Base-by-base conservation (phyloP, 352 stramenopile species). In the Phytophthora sansomeana region DNA sequence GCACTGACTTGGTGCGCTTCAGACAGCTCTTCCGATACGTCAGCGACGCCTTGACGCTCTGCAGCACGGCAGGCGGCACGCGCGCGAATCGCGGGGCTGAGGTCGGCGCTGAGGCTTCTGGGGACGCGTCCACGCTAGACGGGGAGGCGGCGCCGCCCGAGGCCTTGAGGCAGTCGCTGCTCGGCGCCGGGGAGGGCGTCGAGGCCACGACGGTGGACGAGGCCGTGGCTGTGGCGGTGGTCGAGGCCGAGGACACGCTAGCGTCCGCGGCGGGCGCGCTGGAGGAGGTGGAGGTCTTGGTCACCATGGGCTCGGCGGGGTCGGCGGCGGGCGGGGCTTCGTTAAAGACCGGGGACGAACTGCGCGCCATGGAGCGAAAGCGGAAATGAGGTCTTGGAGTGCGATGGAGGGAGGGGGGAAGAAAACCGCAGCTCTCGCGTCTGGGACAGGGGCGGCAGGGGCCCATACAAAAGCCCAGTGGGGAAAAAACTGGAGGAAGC, bases 11-110 rank as follows among this genome's bases (percentile, higher is more conserved):
- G 17, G 82, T 85, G 6, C 80, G 84, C 75, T 91, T 92, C 55
- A 92, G 59, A 26, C 82, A 91, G 53, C 81, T 90, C 68, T 92
- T 92, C 0, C 84, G 80, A 59, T 81, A 87, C 0, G 67, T 72
- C 36, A 85, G 68, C 5, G 81, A 74, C 17, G 74, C 66, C 70
- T 86, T 85, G 3, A 83, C 61, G 19, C 76, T 84, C 53, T 90
- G 78, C 6, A 90, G 58, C 36, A 78, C 72, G 1, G 63, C 68
- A 0, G 80, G 75, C 6, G 78, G 72, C 4, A 92, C 78, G 19
- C 74, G 64, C 10, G 72, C 35, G 28, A 79, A 88, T 10, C 77
- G 75, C 42, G 39, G 55, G 7, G 54, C 16, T 10, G 66, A 46
- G 4, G 38, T 21, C 6, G 48, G 26, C 17, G 35, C 9, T 1